Base-by-base conservation (phyloP, 164 flowering plant genomes). In the Stephania yunnanensis region DNA sequence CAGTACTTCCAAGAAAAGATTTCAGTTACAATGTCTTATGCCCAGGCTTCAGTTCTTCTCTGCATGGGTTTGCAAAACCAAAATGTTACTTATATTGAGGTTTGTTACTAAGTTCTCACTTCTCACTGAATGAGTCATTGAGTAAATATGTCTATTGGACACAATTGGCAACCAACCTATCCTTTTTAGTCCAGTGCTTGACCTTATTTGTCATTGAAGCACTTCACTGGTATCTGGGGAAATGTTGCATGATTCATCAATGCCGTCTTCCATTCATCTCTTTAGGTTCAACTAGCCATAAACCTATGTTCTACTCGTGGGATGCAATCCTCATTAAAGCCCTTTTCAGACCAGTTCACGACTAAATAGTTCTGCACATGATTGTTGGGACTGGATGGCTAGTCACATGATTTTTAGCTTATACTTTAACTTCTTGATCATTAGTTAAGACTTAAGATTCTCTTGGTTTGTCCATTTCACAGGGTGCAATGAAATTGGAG, bases 51-150 rank as follows among this genome's bases (percentile, higher is more conserved):
- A 45, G 84, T 92, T 73, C 83, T 96, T 77, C 90, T 96, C 29
- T 89, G 93, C 82, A 80, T 87, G 74, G 97, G 98, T 58, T 81
- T 96, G 89, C 97, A 92, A 83, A 68, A 76, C 13, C 91, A 83
- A 69, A 81, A 86, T 73, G 45, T 90, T 74, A 82, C 92, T 8
- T 85, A 78, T 66, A 72, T 92, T 50, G 91, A 91, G 99, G 98
- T 95, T 72, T 73, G 82, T 44, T 64, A 44, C 44, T 66, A 52
- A 3, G 55, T 45, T n/a, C 4, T 13, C 64, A 9, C 46, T 63
- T n/a, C 12, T 10, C 6, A 55, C 19, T 58, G 19, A 58, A 10
- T 58, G 64, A 58, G 64, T 19, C 64, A 58, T 19, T 58, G 3
- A 58, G 19, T 12, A 58, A 12, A 58, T 0, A n/a, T 15, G 19